Percentiles rank a stretch among this genome's conserved stretches.
Conservation (phyloP, 2,329 filamentous ascomycete species). For the Curvularia spicifera region DNA sequence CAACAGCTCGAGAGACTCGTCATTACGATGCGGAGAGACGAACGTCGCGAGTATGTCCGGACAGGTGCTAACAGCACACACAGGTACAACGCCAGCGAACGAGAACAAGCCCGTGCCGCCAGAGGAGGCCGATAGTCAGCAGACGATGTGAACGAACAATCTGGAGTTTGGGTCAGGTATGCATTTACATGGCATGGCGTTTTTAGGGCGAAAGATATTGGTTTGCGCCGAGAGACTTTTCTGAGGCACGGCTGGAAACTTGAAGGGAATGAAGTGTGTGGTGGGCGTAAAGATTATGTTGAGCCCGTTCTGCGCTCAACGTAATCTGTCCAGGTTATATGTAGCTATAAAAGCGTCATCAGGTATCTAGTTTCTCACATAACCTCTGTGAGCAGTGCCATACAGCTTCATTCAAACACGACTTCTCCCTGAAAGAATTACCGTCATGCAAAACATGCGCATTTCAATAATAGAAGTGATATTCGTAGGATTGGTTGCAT, state of each 20-base stretch:
- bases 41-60: constrained; percentile 14
- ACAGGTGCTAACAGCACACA: constrained; percentile 30
- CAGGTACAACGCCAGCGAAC: constrained; percentile 48
- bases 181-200: constrained; percentile 31
- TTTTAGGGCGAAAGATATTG: constrained; percentile 16
- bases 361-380: neutral
- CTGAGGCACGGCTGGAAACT: constrained; percentile 4
- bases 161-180: constrained; percentile 22
- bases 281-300: neutral
- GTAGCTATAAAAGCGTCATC: neutral
- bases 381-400: neutral
- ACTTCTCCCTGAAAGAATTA: neutral
- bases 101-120: constrained; percentile 43
- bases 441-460: neutral
- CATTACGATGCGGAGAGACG: neutral
- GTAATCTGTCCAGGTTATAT: neutral
- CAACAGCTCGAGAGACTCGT: constrained; percentile 13
- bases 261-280: neutral
- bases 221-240: constrained; percentile 1
- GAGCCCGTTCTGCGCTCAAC: neutral
- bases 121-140: constrained; percentile 28
- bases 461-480: neutral
- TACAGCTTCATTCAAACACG: neutral
- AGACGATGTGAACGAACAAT: constrained; percentile 11
- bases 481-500: neutral